Percentiles rank a stretch among this genome's conserved stretches.
phyloP scores from a whole-genome alignment of 2,329 filamentous ascomycete species.

The Ilyonectria sp. region DNA sequence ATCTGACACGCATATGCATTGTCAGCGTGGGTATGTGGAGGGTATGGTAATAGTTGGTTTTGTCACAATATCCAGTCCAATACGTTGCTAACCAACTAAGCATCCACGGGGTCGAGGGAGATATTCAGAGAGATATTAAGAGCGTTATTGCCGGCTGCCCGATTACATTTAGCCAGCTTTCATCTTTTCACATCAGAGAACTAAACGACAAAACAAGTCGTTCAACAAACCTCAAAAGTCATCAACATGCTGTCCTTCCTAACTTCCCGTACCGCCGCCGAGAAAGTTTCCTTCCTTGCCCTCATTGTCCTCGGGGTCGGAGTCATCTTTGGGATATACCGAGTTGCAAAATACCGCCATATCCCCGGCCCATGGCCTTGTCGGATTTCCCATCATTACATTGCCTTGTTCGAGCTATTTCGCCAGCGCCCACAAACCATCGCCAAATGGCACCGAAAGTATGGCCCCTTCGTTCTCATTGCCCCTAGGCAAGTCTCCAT shows the following conservation, averaged over 20 bases:
- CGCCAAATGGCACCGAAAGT: slow-evolving; percentile 16
- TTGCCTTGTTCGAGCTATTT: slow-evolving; percentile 12
- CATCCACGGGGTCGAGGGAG: background rate
- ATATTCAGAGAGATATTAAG: background rate
- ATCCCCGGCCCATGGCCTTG: slow-evolving; percentile 18
- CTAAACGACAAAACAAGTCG: background rate
- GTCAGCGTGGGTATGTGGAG: background rate
- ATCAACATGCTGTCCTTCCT: background rate
- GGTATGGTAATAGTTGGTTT: background rate
- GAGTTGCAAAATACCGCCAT: slow-evolving; percentile 14
- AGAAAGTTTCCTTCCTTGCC: background rate
- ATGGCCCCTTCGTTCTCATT: slow-evolving; percentile 13
- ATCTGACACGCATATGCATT: background rate
- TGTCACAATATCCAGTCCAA: background rate
- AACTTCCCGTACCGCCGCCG: background rate
- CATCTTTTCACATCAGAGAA: background rate
- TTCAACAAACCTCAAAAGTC: background rate
- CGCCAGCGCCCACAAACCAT: slow-evolving; percentile 9
- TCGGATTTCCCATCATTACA: slow-evolving; percentile 15
- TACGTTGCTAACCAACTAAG: background rate
- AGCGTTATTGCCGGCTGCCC: background rate
- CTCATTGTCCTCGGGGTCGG: slow-evolving; percentile 1
- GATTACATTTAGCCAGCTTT: background rate
- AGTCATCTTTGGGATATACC: slow-evolving; percentile 4
- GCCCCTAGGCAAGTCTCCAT: slow-evolving; percentile 13